Base-by-base conservation (phyloP, 805 yeast species). In the Debaryomyces hansenii region DNA sequence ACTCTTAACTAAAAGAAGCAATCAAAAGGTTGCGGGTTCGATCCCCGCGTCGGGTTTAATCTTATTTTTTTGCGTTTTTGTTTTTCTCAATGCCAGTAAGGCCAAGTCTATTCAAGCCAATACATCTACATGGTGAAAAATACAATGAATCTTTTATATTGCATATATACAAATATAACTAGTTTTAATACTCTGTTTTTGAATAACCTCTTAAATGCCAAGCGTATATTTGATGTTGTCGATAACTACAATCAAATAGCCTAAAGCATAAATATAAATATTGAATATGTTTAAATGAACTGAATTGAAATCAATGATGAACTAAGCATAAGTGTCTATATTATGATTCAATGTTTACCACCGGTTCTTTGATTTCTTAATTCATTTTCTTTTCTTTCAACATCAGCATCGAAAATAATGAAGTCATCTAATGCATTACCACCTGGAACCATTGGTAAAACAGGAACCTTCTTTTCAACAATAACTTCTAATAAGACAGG, bases 391-490 rank as follows among this genome's bases (percentile, higher is more conserved):
- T 84, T 80, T 60, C 72, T 75, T 74, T 90, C 96, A 46, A 83
- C 85, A 57, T 80, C 87, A 38, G 90, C 84, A 65, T 92, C 97
- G 69, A 85, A 94, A 40, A 79, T 78, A 55, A 94, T 87, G 66
- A 92, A 91, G 69, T 94, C 98, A 62, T 94, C 92, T 60, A 94
- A 78, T 53, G 87, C 96, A 68, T 87, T 89, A 58, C 98, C 99
- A 50, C 84, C 96, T 44, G 99, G 96, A 45, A 94, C 98, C 96
- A 94, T 90, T 46, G 99, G 99, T 66, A 94, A 79, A 50, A 94
- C 98, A 43, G 97, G 97, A 41, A 92, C 96, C 77, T 87, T 87
- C 78, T 83, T 82, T 73, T 91, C 98, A 28, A 90, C 94, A 42
- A 84, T 60, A 37, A 90, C 98, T 76, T 94, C 99, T 61, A 92